Evolutionary conservation across 495 filamentous ascomycete genomes (phyloP).

Genomic region (Penicillium lividum): DNA sequence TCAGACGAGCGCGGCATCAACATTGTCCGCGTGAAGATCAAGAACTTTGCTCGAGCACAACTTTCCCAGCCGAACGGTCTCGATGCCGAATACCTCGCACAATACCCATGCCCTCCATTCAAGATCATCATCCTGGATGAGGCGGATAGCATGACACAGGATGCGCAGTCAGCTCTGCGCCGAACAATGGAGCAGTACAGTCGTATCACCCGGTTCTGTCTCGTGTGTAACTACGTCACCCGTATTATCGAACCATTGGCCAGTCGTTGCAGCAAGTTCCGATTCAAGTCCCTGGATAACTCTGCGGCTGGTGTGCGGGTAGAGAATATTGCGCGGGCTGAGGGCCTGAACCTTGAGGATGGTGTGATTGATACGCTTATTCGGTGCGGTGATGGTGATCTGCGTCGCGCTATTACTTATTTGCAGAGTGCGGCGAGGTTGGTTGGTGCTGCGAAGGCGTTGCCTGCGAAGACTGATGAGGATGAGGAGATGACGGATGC

Average conservation of each 20-base stretch:
- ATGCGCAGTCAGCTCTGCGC: slow-evolving; percentile 88
- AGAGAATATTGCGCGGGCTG: slow-evolving; percentile 74
- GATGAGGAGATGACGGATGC: slow-evolving; percentile 53
- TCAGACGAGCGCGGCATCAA: slow-evolving; percentile 97
- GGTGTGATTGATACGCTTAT: slow-evolving; percentile 84
- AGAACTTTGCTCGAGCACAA: slow-evolving; percentile 95
- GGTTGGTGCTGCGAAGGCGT: slow-evolving; percentile 56
- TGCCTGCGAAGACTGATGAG: slow-evolving; percentile 50
- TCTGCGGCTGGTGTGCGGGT: slow-evolving; percentile 72
- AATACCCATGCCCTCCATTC: slow-evolving; percentile 94
- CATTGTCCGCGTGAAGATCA: slow-evolving; percentile 97
- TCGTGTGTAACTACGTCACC: slow-evolving; percentile 98
- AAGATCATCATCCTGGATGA: slow-evolving; percentile 98
- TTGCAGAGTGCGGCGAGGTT: slow-evolving; percentile 86
- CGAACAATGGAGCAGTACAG: slow-evolving; percentile 98
- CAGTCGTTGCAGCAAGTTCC: slow-evolving; percentile 88
- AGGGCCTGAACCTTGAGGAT: slow-evolving; percentile 71
- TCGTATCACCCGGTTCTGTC: slow-evolving; percentile 93
- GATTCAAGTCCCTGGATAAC: slow-evolving; percentile 94
- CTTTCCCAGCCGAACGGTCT: slow-evolving; percentile 75
- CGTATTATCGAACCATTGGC: slow-evolving; percentile 96
- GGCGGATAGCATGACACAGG: slow-evolving; percentile 98
- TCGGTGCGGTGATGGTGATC: slow-evolving; percentile 85
- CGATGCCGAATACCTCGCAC: slow-evolving; percentile 62
- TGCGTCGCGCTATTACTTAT: slow-evolving; percentile 95